Evolutionary conservation across 2,329 filamentous ascomycete species (phyloP).

Genomic region (Penicillium palitans): DNA sequence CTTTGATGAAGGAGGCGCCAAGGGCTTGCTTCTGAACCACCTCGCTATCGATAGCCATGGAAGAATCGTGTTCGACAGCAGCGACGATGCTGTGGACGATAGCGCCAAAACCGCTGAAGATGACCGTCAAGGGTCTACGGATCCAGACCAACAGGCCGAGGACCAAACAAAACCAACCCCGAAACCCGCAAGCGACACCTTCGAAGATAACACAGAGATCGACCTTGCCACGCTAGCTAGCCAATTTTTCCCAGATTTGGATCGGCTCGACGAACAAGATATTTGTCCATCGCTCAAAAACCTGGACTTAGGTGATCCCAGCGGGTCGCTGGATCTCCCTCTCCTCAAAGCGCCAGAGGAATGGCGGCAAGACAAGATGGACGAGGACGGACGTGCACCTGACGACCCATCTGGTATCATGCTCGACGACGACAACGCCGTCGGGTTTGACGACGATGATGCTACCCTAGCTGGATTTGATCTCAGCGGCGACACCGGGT

Average conservation of each 20-base stretch:
- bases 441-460: constrained; percentile 80
- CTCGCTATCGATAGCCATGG: constrained; percentile 91
- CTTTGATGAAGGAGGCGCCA: constrained; percentile 96
- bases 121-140: constrained; percentile 44
- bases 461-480: constrained; percentile 69
- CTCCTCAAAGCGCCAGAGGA: constrained; percentile 88
- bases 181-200: constrained; percentile 37
- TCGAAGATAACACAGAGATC: constrained; percentile 66
- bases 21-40: constrained; percentile 91
- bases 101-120: constrained; percentile 42
- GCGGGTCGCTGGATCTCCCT: constrained; percentile 82
- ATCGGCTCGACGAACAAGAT: constrained; percentile 76
- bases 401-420: constrained; percentile 76
- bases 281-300: constrained; percentile 93
- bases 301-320: constrained; percentile 85
- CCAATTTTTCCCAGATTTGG: constrained; percentile 83
- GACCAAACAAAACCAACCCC: constrained; percentile 38
- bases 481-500: constrained; percentile 69
- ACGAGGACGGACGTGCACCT: constrained; percentile 53
- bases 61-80: constrained; percentile 97
- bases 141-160: constrained; percentile 50
- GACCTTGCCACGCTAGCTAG: constrained; percentile 72
- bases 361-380: constrained; percentile 69
- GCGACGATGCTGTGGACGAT: constrained; percentile 71
- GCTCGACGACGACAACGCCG: constrained; percentile 81